Conservation (phyloP, 148 eudicot genomes). For the Suaeda aralocaspica region DNA sequence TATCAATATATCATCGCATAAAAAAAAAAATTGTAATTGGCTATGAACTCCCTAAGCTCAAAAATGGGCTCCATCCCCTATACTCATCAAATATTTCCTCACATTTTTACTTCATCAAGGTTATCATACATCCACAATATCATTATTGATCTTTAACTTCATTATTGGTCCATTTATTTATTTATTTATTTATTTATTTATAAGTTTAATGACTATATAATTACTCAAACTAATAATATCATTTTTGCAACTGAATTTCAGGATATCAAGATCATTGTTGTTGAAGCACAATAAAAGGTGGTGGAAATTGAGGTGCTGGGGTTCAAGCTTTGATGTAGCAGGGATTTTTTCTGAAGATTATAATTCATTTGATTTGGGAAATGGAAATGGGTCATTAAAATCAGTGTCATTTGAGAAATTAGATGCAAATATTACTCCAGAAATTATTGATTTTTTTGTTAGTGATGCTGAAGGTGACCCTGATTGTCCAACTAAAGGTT, state of each 20-base stretch:
- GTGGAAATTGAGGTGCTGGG: constrained; percentile 45
- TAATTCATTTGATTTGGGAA: constrained; percentile 33
- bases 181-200: too few relatives aligned
- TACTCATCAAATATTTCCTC: constrained; percentile 21
- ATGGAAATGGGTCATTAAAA: constrained; percentile 31
- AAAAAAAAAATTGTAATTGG: not conserved
- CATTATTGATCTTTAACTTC: not conserved
- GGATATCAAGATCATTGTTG: constrained; percentile 23
- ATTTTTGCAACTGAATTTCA: constrained; percentile 7
- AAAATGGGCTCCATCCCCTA: constrained; percentile 29
- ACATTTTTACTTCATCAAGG: constrained; percentile 16
- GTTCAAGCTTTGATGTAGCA: constrained; percentile 27
- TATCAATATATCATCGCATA: too few relatives aligned
- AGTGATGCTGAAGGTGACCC: constrained; percentile 98
- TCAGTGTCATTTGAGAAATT: constrained; percentile 43
- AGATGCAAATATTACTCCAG: constrained; percentile 67
- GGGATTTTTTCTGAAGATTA: constrained; percentile 33
- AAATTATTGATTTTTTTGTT: constrained; percentile 74
- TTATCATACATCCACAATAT: constrained; percentile 2
- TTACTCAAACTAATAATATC: not conserved
- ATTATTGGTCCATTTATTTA: not conserved
- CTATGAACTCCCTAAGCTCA: not conserved
- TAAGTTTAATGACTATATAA: not conserved
- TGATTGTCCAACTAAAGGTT: constrained; percentile 81
- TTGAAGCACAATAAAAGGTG: constrained; percentile 28